Evolutionary conservation across 1,284 basidiomycete genomes (phyloP), one percentile per base, ranked within the genome.

Genomic region (Leccinum pachyderme): DNA sequence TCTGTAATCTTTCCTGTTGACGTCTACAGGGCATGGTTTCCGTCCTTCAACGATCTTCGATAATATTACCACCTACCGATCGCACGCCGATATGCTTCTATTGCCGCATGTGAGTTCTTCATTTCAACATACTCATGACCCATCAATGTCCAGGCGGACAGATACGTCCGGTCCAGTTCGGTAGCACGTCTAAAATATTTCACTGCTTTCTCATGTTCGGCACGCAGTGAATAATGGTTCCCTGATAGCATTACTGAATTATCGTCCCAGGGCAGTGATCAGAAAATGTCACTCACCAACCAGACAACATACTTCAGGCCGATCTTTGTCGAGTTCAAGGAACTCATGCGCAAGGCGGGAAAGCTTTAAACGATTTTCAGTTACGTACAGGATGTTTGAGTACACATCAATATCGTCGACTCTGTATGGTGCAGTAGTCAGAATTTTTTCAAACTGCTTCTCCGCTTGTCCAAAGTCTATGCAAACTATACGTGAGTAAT

Each of bases 121-220:
- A 98, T 86, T 75, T 99, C 97, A 53, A 99, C 90, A 68, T 94
- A 99, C 72, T 98, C 97, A 72, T 99, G 97, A 0, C 97, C 97
- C 88, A 99, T 94, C 59, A 99, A 73, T n/a, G 96, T 98, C 97
- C 97, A 99, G 4, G 97, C 97, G 3, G 93, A 90, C 24, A 98
- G 80, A 72, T 95, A 99, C 5, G 92, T 94, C 59, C 91, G 83
- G 72, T 99, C 96, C 49, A 99, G 83, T 64, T 95, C 89, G 18
- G 96, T 91, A 8, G 96, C 95, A 55, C 95, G 84, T 61, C 89
- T 84, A 75, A 99, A 99, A 72, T 98, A 97, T 65, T 91, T 91
- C 65, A 98, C 89, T 0, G 97, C 95, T 70, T 96, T 96, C 65
- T 94, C 93, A 69, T 98, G 95, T 66, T 99, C 95, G 8, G 86